These are phyloP conservation scores for Sclerotinia glacialis DNA, from an alignment of 2,329 filamentous ascomycete genomes.

Conservation along the genomic window DNA sequence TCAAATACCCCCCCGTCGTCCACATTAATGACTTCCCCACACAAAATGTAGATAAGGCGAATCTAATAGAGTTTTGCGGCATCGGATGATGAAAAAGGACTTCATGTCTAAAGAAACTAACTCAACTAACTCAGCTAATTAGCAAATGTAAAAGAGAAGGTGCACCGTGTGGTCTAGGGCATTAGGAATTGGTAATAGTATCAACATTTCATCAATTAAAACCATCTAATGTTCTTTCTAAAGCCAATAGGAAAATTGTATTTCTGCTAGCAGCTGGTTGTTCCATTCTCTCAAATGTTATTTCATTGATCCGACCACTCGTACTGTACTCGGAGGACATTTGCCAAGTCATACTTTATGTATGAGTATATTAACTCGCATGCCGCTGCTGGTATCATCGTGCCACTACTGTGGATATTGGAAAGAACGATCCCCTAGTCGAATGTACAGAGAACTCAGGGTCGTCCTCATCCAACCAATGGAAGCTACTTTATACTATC, in stretches of 20 bases:
- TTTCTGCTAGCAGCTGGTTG: not conserved
- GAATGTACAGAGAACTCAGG: not conserved
- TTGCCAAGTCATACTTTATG: constrained; percentile 7
- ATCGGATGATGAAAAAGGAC: constrained; percentile 18
- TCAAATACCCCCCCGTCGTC: not conserved
- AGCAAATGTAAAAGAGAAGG: not conserved
- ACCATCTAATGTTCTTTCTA: not conserved
- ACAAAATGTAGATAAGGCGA: constrained; percentile 13
- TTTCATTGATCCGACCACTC: not conserved
- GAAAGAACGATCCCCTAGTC: not conserved
- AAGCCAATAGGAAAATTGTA: not conserved
- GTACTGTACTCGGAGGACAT: not conserved
- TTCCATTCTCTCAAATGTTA: not conserved
- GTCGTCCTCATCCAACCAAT: not conserved
- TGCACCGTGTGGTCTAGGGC: constrained; percentile 1
- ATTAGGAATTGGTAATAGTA: not conserved
- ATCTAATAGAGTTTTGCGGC: constrained; percentile 12
- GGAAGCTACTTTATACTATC: not conserved
- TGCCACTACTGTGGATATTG: not conserved
- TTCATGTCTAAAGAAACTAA: not conserved
- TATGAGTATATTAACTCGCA: not conserved
- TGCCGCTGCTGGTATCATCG: not conserved
- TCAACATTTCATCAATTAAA: not conserved
- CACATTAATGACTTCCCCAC: constrained; percentile 4
- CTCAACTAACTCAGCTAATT: constrained; percentile 6